Base-by-base conservation (phyloP, 2,329 filamentous ascomycete species). In the Daldinia sp. region DNA sequence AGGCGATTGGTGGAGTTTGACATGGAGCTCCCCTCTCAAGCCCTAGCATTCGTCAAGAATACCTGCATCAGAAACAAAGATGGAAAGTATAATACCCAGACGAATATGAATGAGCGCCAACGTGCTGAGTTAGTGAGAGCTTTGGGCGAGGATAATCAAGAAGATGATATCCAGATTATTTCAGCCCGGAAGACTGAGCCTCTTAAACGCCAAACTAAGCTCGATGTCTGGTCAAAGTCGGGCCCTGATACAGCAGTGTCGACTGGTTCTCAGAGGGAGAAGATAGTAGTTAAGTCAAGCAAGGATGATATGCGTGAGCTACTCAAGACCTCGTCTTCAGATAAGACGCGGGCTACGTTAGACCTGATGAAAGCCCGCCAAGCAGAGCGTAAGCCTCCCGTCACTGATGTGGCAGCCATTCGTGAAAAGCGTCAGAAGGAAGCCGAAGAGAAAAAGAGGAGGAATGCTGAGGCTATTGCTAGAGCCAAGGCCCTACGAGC, bases 101-200 rank as follows among this genome's bases (percentile, higher is more conserved):
- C 94, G 1, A 97, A 96, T 70, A 79, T 98, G 68, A 91, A 86
- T 10, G 85, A 87, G 32, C 88, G 90, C 58, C 93, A 98, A 74
- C 93, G 94, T 68, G 94, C 94, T 9, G 92, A 97, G 77, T 81
- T 98, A 32, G 79, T 88, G 51, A 84, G 87, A 71, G 87, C 85
- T 7, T 76, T 90, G 13, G 85, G 85, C 23, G 84, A 88, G 58
- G 84, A 86, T 37, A 85, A 87, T 29, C 79, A 84, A 13, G 76
- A 80, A 35, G 76, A 81, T 13, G 77, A 83, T 8, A 77, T 86
- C 9, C 79, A 84, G 62, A 80, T 85, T 35, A 75, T 83, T 17
- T 77, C 81, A 50, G 71, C 79, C 13, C 80, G 73, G 50, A 74
- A 72, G 19, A 74, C 67, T 5, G 75, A 76, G 29, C 77, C 66